phyloP scores from a whole-genome alignment of 768 basidiomycete genomes.

The Guyanaporus albipodus region DNA sequence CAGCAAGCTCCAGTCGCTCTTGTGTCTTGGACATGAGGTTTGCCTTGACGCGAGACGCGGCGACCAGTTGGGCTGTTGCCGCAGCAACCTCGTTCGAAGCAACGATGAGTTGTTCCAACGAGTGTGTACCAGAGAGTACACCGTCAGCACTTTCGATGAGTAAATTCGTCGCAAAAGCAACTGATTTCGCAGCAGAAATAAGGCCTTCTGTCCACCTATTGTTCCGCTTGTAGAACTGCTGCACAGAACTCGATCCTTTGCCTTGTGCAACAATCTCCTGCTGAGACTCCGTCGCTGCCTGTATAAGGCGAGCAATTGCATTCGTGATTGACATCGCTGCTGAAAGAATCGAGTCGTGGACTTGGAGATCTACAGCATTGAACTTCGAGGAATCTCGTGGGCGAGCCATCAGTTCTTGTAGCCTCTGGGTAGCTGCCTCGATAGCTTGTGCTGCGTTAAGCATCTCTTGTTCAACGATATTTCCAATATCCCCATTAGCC shows the following conservation, averaged over 20 bases:
- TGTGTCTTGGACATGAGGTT: conserved; percentile 99
- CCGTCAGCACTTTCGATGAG: conserved; percentile 98
- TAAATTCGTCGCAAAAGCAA: conserved; percentile 92
- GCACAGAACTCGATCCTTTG: conserved; percentile 83
- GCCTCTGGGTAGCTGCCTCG: conserved; percentile 83
- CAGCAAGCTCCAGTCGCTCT: conserved; percentile 91
- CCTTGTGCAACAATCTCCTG: conserved; percentile 97
- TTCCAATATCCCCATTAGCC: conserved; percentile 89
- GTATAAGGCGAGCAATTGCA: conserved; percentile 91
- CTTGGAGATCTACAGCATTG: conserved; percentile 89
- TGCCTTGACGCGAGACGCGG: conserved; percentile 96
- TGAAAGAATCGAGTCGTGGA: conserved; percentile 94
- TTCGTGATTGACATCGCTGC: conserved; percentile 94
- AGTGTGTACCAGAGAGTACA: conserved; percentile 93
- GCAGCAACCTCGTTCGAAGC: conserved; percentile 99
- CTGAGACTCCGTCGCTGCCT: conserved; percentile 96
- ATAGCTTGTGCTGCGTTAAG: conserved; percentile 87
- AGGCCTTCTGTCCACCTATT: conserved; percentile 99
- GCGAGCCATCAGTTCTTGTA: conserved; percentile 88
- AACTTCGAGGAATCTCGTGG: conserved; percentile 85
- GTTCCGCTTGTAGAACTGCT: conserved; percentile 99
- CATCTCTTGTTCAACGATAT: conserved; percentile 98
- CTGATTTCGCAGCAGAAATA: conserved; percentile 95
- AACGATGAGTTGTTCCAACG: conserved; percentile 97
- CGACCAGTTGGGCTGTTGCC: conserved; percentile 96